Percentiles rank a stretch among this genome's conserved stretches.
Conservation (phyloP, 2,329 filamentous ascomycete genomes). For the Aspergillus terreus region DNA sequence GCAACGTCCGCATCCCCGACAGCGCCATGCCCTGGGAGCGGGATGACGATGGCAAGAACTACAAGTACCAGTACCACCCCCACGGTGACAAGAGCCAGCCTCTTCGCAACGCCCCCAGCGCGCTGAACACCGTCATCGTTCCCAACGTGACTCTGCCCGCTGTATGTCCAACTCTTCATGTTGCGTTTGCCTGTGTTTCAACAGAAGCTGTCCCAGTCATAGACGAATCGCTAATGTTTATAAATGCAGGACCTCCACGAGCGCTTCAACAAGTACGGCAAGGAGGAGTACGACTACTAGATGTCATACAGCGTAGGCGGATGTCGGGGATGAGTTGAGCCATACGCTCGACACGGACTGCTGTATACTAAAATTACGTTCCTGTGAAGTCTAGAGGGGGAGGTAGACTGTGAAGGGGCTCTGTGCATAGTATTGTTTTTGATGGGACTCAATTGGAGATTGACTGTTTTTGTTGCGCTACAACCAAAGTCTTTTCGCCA, state of each 20-base stretch:
- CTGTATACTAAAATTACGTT: conserved; percentile 32
- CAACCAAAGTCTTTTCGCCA: conserved; percentile 1
- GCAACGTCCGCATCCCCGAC: conserved; percentile 67
- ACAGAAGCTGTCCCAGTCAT: not conserved
- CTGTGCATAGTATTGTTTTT: conserved; percentile 33
- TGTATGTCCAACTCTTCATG: conserved; percentile 50
- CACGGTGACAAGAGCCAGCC: conserved; percentile 72
- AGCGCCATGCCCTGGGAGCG: conserved; percentile 90
- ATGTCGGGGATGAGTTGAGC: conserved; percentile 12
- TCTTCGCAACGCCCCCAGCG: conserved; percentile 87
- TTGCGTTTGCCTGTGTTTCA: not conserved
- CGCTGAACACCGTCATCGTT: conserved; percentile 89
- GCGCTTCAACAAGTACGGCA: conserved; percentile 99
- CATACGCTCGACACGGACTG: conserved; percentile 14
- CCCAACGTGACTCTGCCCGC: conserved; percentile 90
- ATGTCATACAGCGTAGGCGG: conserved; percentile 13
- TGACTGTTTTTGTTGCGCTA: conserved; percentile 24
- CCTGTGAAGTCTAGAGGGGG: conserved; percentile 22
- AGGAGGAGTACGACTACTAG: conserved; percentile 69
- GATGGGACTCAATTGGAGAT: conserved; percentile 28
- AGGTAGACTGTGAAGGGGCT: conserved; percentile 22
- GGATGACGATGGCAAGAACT: conserved; percentile 61
- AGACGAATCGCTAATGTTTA: conserved; percentile 7
- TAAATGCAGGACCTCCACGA: conserved; percentile 75
- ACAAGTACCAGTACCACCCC: conserved; percentile 76